Percentiles rank a stretch among this genome's conserved stretches.
These are phyloP conservation scores for Backusella luteola DNA, from an alignment of 192 early-diverging fungal species.

Conservation along the genomic window DNA sequence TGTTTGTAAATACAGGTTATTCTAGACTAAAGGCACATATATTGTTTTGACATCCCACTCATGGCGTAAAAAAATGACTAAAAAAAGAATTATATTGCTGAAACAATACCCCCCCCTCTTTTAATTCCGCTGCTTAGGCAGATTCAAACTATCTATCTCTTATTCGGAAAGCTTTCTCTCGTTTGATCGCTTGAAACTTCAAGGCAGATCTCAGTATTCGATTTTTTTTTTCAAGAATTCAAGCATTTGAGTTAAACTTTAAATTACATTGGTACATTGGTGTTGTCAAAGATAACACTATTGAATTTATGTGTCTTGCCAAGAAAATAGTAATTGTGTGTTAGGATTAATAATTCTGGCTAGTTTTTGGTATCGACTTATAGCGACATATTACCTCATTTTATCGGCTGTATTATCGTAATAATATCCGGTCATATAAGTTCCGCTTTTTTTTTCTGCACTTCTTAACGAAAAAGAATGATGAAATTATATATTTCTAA, in stretches of 20 bases:
- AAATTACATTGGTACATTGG: not conserved
- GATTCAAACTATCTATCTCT: not conserved
- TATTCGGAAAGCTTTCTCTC: not conserved
- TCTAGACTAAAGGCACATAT: not conserved
- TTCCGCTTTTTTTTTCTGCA: not conserved
- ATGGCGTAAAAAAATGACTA: not conserved
- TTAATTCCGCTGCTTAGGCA: not conserved
- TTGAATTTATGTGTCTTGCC: not conserved
- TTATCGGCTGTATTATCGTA: not conserved
- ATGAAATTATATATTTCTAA: not conserved
- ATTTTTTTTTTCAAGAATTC: not conserved
- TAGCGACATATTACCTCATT: not conserved
- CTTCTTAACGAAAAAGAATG: not conserved
- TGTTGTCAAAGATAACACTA: not conserved
- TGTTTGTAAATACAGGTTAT: not conserved
- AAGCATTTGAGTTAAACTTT: not conserved
- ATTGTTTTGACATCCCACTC: not conserved
- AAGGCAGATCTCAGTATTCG: not conserved
- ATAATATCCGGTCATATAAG: not conserved
- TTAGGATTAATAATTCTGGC: not conserved
- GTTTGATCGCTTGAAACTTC: not conserved
- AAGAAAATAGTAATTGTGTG: not conserved
- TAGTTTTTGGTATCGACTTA: not conserved
- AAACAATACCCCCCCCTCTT: not conserved
- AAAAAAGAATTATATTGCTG: not conserved